Percentiles rank a stretch among this genome's conserved stretches.
Evolutionary conservation across 1,284 basidiomycete species (phyloP).

Genomic region (Malassezia equina): DNA sequence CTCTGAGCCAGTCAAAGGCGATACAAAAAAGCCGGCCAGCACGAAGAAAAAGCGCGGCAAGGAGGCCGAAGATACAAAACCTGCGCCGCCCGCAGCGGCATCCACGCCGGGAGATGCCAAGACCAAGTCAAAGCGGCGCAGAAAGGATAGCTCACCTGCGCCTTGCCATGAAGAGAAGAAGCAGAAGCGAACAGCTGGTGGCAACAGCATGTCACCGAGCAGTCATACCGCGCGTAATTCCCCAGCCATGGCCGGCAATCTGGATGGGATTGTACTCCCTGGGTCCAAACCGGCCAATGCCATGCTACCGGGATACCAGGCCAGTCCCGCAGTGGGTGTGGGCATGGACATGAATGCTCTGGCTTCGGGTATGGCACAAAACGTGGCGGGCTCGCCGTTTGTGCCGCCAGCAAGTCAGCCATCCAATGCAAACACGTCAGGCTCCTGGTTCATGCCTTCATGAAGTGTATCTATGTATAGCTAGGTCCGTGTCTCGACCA

Average conservation of each 20-base stretch:
- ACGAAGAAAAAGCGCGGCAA: slow-evolving; percentile 2
- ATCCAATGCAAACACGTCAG: background rate
- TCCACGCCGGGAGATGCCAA: background rate
- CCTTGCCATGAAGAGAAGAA: background rate
- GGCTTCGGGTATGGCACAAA: background rate
- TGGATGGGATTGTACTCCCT: background rate
- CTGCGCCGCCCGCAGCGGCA: background rate
- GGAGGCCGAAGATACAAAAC: background rate
- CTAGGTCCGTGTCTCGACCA: background rate
- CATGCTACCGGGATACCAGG: background rate
- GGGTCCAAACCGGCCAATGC: background rate
- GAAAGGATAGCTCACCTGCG: background rate
- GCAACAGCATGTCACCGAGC: background rate
- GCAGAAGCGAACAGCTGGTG: background rate
- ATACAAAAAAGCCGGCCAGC: background rate
- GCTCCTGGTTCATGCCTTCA: background rate
- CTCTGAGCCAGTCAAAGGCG: background rate
- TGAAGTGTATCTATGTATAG: background rate
- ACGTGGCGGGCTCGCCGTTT: background rate
- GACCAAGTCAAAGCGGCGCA: background rate
- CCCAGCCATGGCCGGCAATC: background rate
- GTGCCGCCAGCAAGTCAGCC: background rate
- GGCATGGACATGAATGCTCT: background rate
- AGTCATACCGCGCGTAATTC: background rate
- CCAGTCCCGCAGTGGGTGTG: background rate